These are phyloP conservation scores for Cephaloascus fragrans DNA, from an alignment of 805 yeast species.

Conservation along the genomic window DNA sequence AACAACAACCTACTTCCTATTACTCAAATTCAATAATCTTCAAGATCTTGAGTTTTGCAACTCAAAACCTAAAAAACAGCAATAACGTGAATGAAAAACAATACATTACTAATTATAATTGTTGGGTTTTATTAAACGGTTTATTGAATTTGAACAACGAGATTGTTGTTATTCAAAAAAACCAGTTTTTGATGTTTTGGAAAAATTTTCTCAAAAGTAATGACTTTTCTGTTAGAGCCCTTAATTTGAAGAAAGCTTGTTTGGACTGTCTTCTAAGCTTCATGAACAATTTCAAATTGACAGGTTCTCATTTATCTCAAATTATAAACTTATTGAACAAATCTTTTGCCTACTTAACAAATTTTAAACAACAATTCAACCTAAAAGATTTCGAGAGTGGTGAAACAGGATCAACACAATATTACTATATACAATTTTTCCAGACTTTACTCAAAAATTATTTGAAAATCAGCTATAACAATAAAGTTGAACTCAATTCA, in stretches of 20 bases:
- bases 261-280: constrained; percentile 7
- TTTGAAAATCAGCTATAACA: not conserved
- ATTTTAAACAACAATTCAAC: constrained; percentile 29
- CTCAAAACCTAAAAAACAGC: not conserved
- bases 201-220: constrained; percentile 45
- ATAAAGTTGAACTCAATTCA: not conserved
- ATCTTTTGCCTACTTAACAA: constrained; percentile 26
- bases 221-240: constrained; percentile 25
- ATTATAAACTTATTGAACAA: constrained; percentile 40
- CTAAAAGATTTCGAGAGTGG: constrained; percentile 29
- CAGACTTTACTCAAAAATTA: not conserved
- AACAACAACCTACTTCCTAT: not conserved
- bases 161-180: constrained; percentile 42
- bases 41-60: not conserved
- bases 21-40: not conserved
- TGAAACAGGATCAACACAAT: constrained; percentile 5
- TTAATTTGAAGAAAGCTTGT: constrained; percentile 19
- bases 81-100: not conserved
- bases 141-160: constrained; percentile 38
- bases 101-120: not conserved
- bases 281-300: constrained; percentile 20
- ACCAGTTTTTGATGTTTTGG: constrained; percentile 58
- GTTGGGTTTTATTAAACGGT: constrained; percentile 62
- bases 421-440: too few relatives aligned
- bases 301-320: constrained; percentile 45